Percentiles rank a stretch among this genome's conserved stretches.
Evolutionary conservation across 768 basidiomycete genomes (phyloP).

Genomic region (Clitopilus hobsonii): DNA sequence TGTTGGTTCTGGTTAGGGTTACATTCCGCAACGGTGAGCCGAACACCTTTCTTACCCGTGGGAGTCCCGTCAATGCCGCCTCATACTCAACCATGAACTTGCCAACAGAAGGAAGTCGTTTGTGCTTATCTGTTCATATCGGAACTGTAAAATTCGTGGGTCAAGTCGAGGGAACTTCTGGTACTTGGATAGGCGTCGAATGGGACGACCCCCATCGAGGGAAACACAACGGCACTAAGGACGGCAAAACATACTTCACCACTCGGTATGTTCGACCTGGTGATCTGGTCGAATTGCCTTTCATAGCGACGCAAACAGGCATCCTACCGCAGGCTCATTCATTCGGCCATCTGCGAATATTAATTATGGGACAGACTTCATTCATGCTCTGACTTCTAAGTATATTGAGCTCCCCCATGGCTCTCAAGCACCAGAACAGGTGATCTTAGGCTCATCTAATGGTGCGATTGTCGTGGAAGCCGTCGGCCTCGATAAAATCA

Average conservation of each 20-base stretch:
- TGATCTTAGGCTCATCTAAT: constrained; percentile 76
- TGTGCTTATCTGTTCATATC: constrained; percentile 45
- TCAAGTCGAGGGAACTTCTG: constrained; percentile 53
- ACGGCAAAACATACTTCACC: constrained; percentile 72
- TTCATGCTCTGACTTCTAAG: constrained; percentile 68
- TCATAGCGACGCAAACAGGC: constrained; percentile 32
- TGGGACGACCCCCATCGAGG: constrained; percentile 88
- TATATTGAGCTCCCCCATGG: constrained; percentile 68
- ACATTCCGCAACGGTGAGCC: constrained; percentile 4
- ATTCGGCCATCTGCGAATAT: constrained; percentile 64
- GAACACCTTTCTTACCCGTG: constrained; percentile 12
- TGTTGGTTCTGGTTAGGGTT: not conserved
- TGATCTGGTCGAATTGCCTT: constrained; percentile 4
- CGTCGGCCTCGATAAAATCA: constrained; percentile 75
- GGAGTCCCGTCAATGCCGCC: constrained; percentile 1
- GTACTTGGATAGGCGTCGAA: constrained; percentile 92
- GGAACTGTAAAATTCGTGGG: constrained; percentile 76
- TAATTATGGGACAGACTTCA: constrained; percentile 64
- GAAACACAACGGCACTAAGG: constrained; percentile 82
- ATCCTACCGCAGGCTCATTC: constrained; percentile 69
- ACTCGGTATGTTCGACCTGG: constrained; percentile 53
- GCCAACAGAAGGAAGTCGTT: constrained; percentile 47
- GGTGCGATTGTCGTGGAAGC: constrained; percentile 86
- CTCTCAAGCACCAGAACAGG: constrained; percentile 48
- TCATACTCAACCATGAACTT: constrained; percentile 13